These are phyloP conservation scores for Candida namnaoensis DNA, from an alignment of 805 yeast species.

Conservation along the genomic window DNA sequence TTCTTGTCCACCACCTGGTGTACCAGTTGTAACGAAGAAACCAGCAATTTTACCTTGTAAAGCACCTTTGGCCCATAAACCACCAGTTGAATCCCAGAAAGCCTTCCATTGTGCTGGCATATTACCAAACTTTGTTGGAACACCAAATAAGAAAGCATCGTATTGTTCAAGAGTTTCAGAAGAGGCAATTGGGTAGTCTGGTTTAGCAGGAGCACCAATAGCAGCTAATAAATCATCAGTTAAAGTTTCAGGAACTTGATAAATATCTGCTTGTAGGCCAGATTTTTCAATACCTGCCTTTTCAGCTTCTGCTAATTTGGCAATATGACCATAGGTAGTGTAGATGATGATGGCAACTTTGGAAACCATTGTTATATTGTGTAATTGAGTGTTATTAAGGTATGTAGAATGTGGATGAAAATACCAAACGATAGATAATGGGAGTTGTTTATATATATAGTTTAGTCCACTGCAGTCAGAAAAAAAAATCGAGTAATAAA, in stretches of 20 bases:
- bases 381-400: background rate
- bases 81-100: slow-evolving; percentile 74
- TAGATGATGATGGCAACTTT: slow-evolving; percentile 41
- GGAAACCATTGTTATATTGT: slow-evolving; percentile 22
- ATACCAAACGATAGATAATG: no score
- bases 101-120: slow-evolving; percentile 71
- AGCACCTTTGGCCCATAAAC: slow-evolving; percentile 69
- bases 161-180: slow-evolving; percentile 47
- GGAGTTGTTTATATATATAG: no score
- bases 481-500: no score
- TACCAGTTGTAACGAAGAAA: slow-evolving; percentile 64
- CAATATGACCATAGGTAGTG: slow-evolving; percentile 75
- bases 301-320: slow-evolving; percentile 55
- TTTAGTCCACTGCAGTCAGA: no score
- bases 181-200: slow-evolving; percentile 56
- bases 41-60: slow-evolving; percentile 70
- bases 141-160: slow-evolving; percentile 80
- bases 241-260: slow-evolving; percentile 72
- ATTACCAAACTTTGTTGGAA: slow-evolving; percentile 82
- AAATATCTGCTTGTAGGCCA: slow-evolving; percentile 62
- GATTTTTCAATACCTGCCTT: slow-evolving; percentile 62
- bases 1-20: slow-evolving; percentile 82
- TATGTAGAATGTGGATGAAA: background rate
- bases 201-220: slow-evolving; percentile 60
- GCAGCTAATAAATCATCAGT: slow-evolving; percentile 43